These are phyloP conservation scores for Trypanosomatidae sp. DNA, from an alignment of 208 protist genomes.

Conservation along the genomic window DNA sequence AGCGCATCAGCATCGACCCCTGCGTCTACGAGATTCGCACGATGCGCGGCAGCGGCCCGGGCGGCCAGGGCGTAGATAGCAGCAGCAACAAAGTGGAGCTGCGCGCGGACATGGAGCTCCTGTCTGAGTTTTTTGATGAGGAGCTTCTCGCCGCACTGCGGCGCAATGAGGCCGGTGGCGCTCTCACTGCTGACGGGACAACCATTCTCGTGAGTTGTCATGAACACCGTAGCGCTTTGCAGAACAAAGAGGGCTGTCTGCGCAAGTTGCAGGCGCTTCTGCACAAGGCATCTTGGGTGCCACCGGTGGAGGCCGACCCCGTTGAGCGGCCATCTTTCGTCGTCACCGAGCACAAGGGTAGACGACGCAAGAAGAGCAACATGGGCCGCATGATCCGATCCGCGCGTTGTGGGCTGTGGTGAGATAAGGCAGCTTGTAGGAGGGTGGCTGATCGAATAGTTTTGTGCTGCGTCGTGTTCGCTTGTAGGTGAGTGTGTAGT, in stretches of 20 bases:
- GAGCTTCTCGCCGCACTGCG: constrained; percentile 43
- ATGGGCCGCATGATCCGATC: constrained; percentile 43
- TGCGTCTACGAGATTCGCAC: constrained; percentile 54
- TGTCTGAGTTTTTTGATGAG: constrained; percentile 57
- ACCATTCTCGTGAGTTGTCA: constrained; percentile 68
- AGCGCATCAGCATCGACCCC: constrained; percentile 45
- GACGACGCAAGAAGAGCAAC: constrained; percentile 56
- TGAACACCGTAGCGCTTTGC: constrained; percentile 69
- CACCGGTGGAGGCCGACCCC: constrained; percentile 53
- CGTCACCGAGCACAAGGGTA: constrained; percentile 48
- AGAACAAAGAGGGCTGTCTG: constrained; percentile 80
- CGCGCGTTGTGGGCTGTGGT: constrained; percentile 52
- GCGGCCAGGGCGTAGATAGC: constrained; percentile 82
- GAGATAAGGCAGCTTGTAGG: background rate
- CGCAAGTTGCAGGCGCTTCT: constrained; percentile 59
- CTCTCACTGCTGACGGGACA: constrained; percentile 48
- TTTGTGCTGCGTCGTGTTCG: background rate
- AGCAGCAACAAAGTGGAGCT: constrained; percentile 90
- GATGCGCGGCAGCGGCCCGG: constrained; percentile 76
- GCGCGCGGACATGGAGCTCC: constrained; percentile 48
- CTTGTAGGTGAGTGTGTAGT: no score
- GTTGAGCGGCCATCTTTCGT: constrained; percentile 47
- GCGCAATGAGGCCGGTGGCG: constrained; percentile 36
- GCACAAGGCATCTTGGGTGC: constrained; percentile 75
- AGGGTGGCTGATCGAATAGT: background rate